Conservation (phyloP, 257 asterid species). For the Solanum dulcamara region DNA sequence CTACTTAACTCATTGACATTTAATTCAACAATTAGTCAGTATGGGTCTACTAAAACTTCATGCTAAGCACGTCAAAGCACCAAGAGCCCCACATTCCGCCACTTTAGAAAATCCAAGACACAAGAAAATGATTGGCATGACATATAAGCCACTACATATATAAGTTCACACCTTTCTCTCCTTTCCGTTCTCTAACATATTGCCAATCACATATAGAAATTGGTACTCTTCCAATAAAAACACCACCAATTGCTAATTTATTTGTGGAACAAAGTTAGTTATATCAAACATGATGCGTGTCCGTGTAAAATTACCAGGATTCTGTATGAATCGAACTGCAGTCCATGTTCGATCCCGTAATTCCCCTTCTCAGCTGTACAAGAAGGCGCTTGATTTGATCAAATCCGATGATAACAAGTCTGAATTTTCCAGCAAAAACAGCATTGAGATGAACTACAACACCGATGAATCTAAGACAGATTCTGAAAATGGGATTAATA, state of each 20-base stretch:
- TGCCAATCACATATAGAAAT: conserved; percentile 5
- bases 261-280: neutral
- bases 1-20: neutral
- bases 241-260: neutral
- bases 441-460: conserved; percentile 27
- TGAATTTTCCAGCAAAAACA: conserved; percentile 22
- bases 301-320: conserved; percentile 25
- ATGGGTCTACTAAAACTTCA: conserved; percentile 15
- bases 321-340: conserved; percentile 40
- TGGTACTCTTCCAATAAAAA: neutral
- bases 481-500: conserved; percentile 40
- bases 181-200: neutral
- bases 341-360: conserved; percentile 34
- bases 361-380: conserved; percentile 38
- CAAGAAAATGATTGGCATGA: conserved; percentile 28
- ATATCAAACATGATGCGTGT: conserved; percentile 1
- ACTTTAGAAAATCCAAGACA: conserved; percentile 9
- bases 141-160: conserved; percentile 1
- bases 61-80: conserved; percentile 49
- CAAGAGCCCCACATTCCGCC: conserved; percentile 10
- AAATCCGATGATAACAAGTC: conserved; percentile 11
- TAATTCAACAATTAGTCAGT: conserved; percentile 16
- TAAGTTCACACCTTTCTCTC: neutral
- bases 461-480: conserved; percentile 14
- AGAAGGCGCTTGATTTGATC: conserved; percentile 22